Evolutionary conservation across 805 yeast genomes (phyloP).

Genomic region (Wickerhamomyces hampshirensis): DNA sequence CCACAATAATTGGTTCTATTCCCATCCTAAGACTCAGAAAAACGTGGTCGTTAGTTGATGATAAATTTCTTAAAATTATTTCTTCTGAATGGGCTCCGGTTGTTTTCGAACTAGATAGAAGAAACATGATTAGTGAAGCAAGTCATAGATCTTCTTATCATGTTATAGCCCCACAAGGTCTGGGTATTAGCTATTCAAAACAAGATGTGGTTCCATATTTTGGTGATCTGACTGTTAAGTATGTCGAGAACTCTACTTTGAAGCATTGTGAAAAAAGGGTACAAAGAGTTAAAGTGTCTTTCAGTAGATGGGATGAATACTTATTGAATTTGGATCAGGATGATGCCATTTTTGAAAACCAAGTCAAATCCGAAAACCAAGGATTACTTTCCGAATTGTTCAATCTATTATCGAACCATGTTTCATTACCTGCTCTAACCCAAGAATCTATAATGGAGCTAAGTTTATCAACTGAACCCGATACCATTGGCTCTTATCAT

Average conservation of each 20-base stretch:
- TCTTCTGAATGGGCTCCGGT: conserved; percentile 91
- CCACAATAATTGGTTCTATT: conserved; percentile 74
- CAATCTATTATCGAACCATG: conserved; percentile 42
- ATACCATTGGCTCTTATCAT: conserved; percentile 39
- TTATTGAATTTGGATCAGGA: conserved; percentile 43
- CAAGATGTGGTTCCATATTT: conserved; percentile 82
- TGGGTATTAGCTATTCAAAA: conserved; percentile 73
- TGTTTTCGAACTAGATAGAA: conserved; percentile 78
- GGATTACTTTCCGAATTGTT: conserved; percentile 37
- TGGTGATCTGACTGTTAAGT: conserved; percentile 69
- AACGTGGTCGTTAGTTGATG: conserved; percentile 72
- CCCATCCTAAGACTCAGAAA: conserved; percentile 71
- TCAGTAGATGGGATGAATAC: conserved; percentile 80
- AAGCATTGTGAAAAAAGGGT: conserved; percentile 60
- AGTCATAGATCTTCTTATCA: conserved; percentile 58
- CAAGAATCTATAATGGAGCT: conserved; percentile 54
- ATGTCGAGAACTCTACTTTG: conserved; percentile 32
- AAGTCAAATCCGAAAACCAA: conserved; percentile 18
- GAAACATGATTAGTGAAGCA: conserved; percentile 55
- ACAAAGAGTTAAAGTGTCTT: conserved; percentile 63
- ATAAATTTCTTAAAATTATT: conserved; percentile 52
- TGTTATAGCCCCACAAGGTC: conserved; percentile 82
- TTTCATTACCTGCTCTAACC: conserved; percentile 36
- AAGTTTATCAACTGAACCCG: conserved; percentile 64
- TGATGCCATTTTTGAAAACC: conserved; percentile 24